These are phyloP conservation scores for Discostella stelligeroides DNA, from an alignment of 108 stramenopile species.

Conservation along the genomic window DNA sequence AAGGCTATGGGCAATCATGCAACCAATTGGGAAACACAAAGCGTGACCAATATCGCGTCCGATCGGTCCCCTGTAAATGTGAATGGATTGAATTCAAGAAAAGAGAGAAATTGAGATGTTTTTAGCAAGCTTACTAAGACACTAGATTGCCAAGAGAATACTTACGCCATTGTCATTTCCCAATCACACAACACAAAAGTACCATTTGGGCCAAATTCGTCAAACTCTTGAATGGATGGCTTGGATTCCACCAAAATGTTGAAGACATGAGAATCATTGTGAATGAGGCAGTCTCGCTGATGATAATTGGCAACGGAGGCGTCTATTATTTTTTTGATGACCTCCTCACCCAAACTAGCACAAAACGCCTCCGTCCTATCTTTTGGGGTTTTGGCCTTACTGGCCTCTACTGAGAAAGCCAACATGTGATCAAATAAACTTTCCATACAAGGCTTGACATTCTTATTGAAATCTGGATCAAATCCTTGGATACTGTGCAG, in stretches of 20 bases:
- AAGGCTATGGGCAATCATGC: constrained; percentile 35
- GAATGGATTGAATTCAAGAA: no score
- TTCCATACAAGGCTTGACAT: constrained; percentile 26
- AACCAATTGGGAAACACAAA: constrained; percentile 27
- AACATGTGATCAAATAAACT: constrained; percentile 12
- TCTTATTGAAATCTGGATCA: constrained; percentile 48
- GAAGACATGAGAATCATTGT: constrained; percentile 58
- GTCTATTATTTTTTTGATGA: constrained; percentile 24
- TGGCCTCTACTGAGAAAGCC: constrained; percentile 6
- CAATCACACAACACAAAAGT: constrained; percentile 46
- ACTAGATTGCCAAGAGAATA: no score
- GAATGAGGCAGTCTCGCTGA: constrained; percentile 41
- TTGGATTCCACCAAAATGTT: constrained; percentile 65
- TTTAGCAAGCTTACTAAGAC: no score
- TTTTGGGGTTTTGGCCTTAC: constrained; percentile 3
- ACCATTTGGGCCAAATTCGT: constrained; percentile 32
- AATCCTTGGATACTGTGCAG: constrained; percentile 42
- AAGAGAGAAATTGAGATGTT: no score
- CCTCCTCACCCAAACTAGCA: constrained; percentile 10
- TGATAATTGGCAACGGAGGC: constrained; percentile 18
- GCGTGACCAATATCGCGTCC: constrained; percentile 37
- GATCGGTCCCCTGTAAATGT: constrained; percentile 33
- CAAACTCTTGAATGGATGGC: constrained; percentile 33
- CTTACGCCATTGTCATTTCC: constrained; percentile 41
- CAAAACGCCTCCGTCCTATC: constrained; percentile 33